phyloP scores from a whole-genome alignment of 2,329 filamentous ascomycete genomes.

The Fusarium keratoplasticum region DNA sequence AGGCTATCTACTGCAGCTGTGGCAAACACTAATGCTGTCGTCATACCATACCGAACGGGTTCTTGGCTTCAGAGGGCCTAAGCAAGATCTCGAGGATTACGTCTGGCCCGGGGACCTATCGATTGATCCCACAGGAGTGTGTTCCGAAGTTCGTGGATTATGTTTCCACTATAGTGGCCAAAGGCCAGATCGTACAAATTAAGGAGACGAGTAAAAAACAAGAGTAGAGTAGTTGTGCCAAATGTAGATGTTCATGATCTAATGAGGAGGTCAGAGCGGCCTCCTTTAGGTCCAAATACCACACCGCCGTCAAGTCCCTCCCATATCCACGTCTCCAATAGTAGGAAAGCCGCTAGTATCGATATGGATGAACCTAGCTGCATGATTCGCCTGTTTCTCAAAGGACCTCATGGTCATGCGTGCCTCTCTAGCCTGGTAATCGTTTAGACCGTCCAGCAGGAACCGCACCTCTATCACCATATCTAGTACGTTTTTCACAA shows the following conservation, averaged over 20 bases:
- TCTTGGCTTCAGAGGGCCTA: neutral
- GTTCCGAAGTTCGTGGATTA: neutral
- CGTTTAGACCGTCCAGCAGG: too few relatives aligned
- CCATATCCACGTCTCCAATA: too few relatives aligned
- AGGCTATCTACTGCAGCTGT: slow-evolving; percentile 19
- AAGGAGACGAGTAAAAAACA: neutral
- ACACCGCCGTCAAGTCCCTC: too few relatives aligned
- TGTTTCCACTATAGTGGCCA: neutral
- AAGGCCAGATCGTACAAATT: neutral
- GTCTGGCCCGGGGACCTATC: slow-evolving; percentile 6
- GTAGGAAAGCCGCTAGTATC: too few relatives aligned
- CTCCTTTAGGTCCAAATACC: too few relatives aligned
- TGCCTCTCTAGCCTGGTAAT: too few relatives aligned
- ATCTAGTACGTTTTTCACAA: too few relatives aligned
- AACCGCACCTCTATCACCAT: too few relatives aligned
- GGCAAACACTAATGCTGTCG: neutral
- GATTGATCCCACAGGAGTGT: neutral
- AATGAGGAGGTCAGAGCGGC: neutral
- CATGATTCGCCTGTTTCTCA: too few relatives aligned
- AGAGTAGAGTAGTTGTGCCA: neutral
- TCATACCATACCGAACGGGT: neutral
- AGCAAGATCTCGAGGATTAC: slow-evolving; percentile 6
- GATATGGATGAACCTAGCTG: too few relatives aligned
- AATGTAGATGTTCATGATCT: neutral
- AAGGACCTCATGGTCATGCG: too few relatives aligned